phyloP scores from a whole-genome alignment of 2,329 filamentous ascomycete species.

The Apiospora marii region DNA sequence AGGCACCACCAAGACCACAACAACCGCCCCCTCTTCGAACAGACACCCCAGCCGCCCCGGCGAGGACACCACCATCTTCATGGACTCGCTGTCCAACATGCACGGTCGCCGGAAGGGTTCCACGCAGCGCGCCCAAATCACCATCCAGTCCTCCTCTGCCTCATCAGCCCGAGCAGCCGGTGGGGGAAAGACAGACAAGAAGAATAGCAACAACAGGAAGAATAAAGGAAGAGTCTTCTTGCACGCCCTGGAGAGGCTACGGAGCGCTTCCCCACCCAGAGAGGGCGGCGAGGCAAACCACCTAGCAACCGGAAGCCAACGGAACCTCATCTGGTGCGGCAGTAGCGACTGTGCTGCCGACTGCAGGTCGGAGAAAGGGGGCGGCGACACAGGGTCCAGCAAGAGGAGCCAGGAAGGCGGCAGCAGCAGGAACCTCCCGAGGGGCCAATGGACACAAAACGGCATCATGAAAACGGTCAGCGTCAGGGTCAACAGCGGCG shows the following conservation, averaged over 20 bases:
- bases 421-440: background rate
- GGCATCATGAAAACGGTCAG: conserved; percentile 15
- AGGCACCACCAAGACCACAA: background rate
- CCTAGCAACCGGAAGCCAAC: background rate
- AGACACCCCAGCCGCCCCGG: background rate
- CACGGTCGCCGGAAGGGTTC: conserved; percentile 4
- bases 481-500: background rate
- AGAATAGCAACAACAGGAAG: background rate
- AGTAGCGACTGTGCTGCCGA: background rate
- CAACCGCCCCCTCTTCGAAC: background rate
- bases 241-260: background rate
- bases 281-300: background rate
- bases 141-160: background rate
- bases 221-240: background rate
- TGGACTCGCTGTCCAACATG: conserved; percentile 20
- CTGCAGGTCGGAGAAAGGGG: background rate
- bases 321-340: background rate
- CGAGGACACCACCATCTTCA: background rate
- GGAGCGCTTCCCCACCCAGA: background rate
- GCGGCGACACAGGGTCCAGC: background rate
- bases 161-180: background rate
- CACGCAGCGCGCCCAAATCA: background rate
- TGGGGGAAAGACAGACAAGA: background rate
- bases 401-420: background rate
- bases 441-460: background rate